Base-by-base conservation (phyloP, 305 asterid species). In the Striga hermonthica region DNA sequence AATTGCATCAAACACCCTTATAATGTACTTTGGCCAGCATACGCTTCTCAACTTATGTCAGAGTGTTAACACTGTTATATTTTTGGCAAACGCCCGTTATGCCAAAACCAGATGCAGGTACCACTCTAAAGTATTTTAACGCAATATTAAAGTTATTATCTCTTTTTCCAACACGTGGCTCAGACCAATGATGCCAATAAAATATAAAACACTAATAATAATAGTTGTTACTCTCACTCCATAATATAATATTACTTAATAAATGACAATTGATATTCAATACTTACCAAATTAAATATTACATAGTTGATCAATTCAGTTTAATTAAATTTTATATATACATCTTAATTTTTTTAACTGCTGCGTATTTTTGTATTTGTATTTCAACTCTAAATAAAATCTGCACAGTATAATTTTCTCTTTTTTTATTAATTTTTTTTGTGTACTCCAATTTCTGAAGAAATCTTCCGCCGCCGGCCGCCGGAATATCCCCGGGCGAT, bases 321-420 rank as follows among this genome's bases (percentile, higher is more conserved):
- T 31, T 9, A 36, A 11, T 47, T 36, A 4, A 7, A n/a, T 38
- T 57, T 66, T 60, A 64, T 74, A 71, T 72, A 73, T 71, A 69
- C 31, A 70, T 56, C 69, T 60, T 68, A 62, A 70, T 69, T 75
- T 79, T n/a, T n/a, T 79, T 79, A 79, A 71, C 74, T 72, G 71
- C 71, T 73, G 76, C 73, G 82, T 75, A 72, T n/a, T 78, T 78
- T 79, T 86, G 68, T 4, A 52, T 81, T 78, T 72, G 74, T 77
- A 74, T 76, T 75, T 57, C 75, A 72, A 78, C 79, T 71, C 76
- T 78, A 74, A 70, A 79, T 69, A 76, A 72, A 66, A 78, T 77
- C 85, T 64, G 78, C 60, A 78, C 82, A 78, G 80, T 81, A 55
- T 68, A 58, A n/a, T 73, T 67, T 65, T n/a, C n/a, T n/a, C n/a